Percentiles rank a stretch among this genome's conserved stretches.
These are phyloP conservation scores for Hermanozyma aechmeae DNA, from an alignment of 805 yeast genomes.

Conservation along the genomic window DNA sequence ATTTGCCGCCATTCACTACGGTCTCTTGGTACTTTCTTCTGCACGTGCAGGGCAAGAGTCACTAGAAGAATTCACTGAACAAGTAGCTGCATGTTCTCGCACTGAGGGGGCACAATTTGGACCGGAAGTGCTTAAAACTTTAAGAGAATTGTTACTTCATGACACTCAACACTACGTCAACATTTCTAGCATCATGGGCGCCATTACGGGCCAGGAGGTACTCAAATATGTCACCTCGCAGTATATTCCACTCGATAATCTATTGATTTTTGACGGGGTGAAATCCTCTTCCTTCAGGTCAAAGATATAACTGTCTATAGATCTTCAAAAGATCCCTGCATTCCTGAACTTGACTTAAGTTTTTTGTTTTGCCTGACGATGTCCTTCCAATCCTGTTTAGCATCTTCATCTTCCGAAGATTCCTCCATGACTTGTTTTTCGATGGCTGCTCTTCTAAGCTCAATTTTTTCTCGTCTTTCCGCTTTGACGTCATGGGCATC, in stretches of 20 bases:
- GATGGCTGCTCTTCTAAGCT: conserved; percentile 59
- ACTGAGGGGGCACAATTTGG: conserved; percentile 11
- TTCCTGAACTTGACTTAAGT: conserved; percentile 32
- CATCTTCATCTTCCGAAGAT: conserved; percentile 34
- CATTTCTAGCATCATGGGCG: conserved; percentile 67
- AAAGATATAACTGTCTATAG: too few species aligned
- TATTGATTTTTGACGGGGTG: conserved; percentile 67
- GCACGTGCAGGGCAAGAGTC: conserved; percentile 4
- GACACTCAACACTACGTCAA: conserved; percentile 43
- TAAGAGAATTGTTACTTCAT: conserved; percentile 27
- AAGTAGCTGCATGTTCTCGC: conserved; percentile 9
- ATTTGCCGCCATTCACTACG: background rate
- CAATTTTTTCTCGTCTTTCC: conserved; percentile 59
- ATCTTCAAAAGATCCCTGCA: conserved; percentile 55
- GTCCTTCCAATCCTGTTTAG: conserved; percentile 81
- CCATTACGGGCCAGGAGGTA: conserved; percentile 77
- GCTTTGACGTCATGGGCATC: conserved; percentile 53
- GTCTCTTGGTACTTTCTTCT: background rate
- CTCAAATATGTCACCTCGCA: conserved; percentile 71
- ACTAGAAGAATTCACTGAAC: conserved; percentile 10
- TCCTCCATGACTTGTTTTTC: conserved; percentile 42
- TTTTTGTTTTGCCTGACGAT: conserved; percentile 58
- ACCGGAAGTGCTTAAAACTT: conserved; percentile 8
- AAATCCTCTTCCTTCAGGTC: too few species aligned
- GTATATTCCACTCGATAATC: conserved; percentile 68